These are phyloP conservation scores for Ochetophila trinervis DNA, from an alignment of 306 rosid genomes.

Conservation along the genomic window DNA sequence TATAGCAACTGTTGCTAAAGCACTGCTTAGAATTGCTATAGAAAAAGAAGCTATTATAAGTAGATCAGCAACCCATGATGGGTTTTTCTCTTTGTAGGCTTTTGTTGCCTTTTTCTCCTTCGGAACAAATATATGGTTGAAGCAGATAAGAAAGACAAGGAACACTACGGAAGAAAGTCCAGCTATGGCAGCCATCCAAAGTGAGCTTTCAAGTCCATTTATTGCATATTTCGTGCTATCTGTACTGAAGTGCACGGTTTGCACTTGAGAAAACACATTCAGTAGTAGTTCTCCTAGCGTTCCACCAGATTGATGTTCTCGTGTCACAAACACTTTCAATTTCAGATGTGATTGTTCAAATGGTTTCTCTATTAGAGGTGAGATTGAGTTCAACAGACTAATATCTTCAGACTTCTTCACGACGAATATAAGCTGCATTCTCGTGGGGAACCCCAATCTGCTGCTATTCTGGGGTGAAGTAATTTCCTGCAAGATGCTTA, in stretches of 20 bases:
- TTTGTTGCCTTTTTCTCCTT: constrained; percentile 32
- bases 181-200: constrained; percentile 58
- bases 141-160: constrained; percentile 40
- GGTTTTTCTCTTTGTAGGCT: constrained; percentile 41
- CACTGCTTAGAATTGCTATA: constrained; percentile 42
- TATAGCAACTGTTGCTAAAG: constrained; percentile 39
- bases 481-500: constrained; percentile 73
- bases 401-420: constrained; percentile 62
- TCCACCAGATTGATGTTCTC: constrained; percentile 46
- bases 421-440: constrained; percentile 58
- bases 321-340: constrained; percentile 68
- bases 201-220: constrained; percentile 56
- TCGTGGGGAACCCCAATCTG: constrained; percentile 37
- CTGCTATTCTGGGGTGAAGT: constrained; percentile 32
- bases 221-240: constrained; percentile 41
- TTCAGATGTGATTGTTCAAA: constrained; percentile 40
- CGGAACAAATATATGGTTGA: constrained; percentile 56
- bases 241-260: constrained; percentile 45
- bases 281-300: constrained; percentile 46
- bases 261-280: constrained; percentile 37
- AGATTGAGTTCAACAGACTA: constrained; percentile 54
- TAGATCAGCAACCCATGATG: constrained; percentile 65
- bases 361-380: constrained; percentile 45
- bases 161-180: constrained; percentile 55
- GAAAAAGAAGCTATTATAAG: constrained; percentile 56